Percentiles rank a stretch among this genome's conserved stretches.
These are phyloP conservation scores for Cryptococcus amylolentus DNA, from an alignment of 1,284 basidiomycete genomes.

Conservation along the genomic window DNA sequence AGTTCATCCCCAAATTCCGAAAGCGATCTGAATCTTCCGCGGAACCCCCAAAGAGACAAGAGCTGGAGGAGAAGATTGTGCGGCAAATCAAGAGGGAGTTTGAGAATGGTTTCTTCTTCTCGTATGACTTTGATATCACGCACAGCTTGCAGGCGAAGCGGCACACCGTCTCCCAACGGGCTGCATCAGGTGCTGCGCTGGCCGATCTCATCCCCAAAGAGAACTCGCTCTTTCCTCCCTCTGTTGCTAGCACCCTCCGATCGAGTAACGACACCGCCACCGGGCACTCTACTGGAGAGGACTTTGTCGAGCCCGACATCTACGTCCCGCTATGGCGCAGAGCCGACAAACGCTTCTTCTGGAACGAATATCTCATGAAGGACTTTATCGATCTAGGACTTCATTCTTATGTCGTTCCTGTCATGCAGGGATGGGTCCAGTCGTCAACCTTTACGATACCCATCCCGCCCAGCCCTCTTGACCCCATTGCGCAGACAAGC, in stretches of 20 bases:
- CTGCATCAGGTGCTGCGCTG: conserved; percentile 21
- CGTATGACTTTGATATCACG: conserved; percentile 54
- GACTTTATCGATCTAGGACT: conserved; percentile 52
- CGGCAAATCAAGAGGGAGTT: conserved; percentile 46
- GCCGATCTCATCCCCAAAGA: conserved; percentile 25
- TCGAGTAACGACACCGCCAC: background rate
- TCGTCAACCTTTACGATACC: conserved; percentile 64
- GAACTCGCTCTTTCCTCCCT: conserved; percentile 15
- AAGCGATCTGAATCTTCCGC: conserved; percentile 16
- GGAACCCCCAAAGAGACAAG: conserved; percentile 38
- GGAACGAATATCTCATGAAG: conserved; percentile 52
- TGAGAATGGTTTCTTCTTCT: conserved; percentile 50
- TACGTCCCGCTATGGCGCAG: conserved; percentile 54
- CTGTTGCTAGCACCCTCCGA: conserved; percentile 2
- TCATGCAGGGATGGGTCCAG: conserved; percentile 87
- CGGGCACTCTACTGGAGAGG: conserved; percentile 7
- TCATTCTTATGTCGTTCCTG: conserved; percentile 75
- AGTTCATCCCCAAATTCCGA: conserved; percentile 30
- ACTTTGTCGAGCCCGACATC: conserved; percentile 51
- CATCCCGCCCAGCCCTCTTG: conserved; percentile 24
- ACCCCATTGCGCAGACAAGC: conserved; percentile 20
- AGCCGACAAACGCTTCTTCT: conserved; percentile 55
- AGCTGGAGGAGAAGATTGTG: conserved; percentile 49
- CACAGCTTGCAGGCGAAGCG: conserved; percentile 53
- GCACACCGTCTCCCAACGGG: conserved; percentile 29